phyloP scores from a whole-genome alignment of 345 rosid species.

The Salix koriyanagi region DNA sequence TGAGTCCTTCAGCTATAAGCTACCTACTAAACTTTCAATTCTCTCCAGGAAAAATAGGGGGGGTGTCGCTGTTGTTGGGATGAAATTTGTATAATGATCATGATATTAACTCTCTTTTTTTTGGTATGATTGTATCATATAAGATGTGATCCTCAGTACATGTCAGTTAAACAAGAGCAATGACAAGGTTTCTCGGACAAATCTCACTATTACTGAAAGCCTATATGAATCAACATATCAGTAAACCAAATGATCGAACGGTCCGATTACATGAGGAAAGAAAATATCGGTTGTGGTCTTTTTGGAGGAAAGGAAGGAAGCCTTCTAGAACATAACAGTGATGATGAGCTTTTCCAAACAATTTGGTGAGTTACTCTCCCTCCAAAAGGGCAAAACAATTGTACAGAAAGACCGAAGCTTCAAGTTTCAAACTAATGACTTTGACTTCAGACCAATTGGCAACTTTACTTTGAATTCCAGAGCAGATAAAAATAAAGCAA shows the following conservation, averaged over 20 bases:
- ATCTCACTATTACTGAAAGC: neutral
- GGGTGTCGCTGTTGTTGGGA: no score
- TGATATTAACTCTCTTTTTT: neutral
- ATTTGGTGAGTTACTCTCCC: no score
- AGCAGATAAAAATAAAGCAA: neutral
- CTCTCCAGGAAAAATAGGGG: neutral
- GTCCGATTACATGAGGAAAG: no score
- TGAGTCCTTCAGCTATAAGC: no score
- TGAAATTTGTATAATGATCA: neutral
- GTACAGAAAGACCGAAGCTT: neutral
- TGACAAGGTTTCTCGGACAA: neutral
- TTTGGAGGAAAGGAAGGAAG: neutral
- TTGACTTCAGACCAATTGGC: slow-evolving; percentile 1
- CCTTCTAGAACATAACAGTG: neutral
- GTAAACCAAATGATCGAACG: no score
- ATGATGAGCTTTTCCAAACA: neutral
- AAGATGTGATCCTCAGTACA: no score
- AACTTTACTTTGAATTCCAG: neutral
- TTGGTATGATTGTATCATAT: neutral
- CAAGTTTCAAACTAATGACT: slow-evolving; percentile 7
- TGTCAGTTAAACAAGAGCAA: no score
- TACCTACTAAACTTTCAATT: neutral
- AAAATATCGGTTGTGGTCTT: neutral
- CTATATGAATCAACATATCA: no score
- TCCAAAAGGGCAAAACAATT: neutral